phyloP scores from a whole-genome alignment of 140 eudicot species.

The Cichorium intybus region DNA sequence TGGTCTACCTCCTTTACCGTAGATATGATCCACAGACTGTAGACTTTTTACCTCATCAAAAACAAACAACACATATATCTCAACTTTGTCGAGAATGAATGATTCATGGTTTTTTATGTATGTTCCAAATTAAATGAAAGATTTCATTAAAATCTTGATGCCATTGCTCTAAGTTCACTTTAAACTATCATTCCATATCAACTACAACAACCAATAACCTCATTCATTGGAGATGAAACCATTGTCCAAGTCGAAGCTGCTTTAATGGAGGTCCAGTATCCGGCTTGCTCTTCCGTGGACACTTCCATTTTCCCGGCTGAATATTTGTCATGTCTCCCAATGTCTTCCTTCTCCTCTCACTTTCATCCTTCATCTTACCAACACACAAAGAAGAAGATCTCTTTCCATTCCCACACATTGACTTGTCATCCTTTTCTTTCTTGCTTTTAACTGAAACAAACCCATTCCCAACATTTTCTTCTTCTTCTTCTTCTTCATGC shows the following conservation, averaged over 20 bases:
- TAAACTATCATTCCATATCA: no score
- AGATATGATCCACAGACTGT: no score
- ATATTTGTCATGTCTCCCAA: slow-evolving; percentile 47
- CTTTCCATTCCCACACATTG: not conserved
- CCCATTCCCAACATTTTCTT: slow-evolving; percentile 19
- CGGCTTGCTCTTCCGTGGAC: slow-evolving; percentile 61
- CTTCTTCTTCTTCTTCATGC: not conserved
- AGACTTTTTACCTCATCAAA: no score
- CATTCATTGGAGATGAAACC: slow-evolving; percentile 41
- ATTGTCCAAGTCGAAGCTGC: slow-evolving; percentile 65
- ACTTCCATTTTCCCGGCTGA: slow-evolving; percentile 63
- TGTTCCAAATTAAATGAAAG: no score
- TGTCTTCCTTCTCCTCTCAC: slow-evolving; percentile 28
- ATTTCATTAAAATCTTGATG: no score
- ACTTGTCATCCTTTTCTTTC: slow-evolving; percentile 23
- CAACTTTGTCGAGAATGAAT: no score
- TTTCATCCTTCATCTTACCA: slow-evolving; percentile 2
- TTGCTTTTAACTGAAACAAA: slow-evolving; percentile 34
- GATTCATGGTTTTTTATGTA: no score
- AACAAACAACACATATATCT: no score
- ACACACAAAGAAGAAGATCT: not conserved
- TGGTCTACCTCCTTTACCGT: no score
- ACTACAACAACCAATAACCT: not conserved
- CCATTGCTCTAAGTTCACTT: no score
- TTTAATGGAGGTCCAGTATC: slow-evolving; percentile 66